Evolutionary conservation across 108 stramenopile species (phyloP).

Genomic region (Nitzschia palea): DNA sequence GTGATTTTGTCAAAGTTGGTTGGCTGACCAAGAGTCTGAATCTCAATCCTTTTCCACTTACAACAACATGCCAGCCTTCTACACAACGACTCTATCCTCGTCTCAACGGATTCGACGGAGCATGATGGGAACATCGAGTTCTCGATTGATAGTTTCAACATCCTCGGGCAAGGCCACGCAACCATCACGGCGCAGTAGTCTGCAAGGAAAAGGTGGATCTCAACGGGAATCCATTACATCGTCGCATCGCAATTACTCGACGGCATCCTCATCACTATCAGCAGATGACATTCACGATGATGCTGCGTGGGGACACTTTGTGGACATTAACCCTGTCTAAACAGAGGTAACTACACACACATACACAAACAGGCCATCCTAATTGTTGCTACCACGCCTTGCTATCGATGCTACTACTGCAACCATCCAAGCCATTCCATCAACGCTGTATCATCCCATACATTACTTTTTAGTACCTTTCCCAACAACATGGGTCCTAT

Average conservation of each 20-base stretch:
- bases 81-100: background rate
- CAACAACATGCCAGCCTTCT: background rate
- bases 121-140: background rate
- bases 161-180: background rate
- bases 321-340: constrained; percentile 3
- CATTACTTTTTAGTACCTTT: background rate
- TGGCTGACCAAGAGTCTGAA: background rate
- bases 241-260: background rate
- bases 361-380: too few relatives aligned
- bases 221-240: background rate
- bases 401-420: background rate
- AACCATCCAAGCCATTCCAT: background rate
- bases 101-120: background rate
- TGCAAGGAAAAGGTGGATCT: background rate
- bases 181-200: background rate
- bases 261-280: background rate
- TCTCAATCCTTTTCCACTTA: background rate
- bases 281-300: background rate
- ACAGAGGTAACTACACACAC: too few relatives aligned
- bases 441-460: background rate
- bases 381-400: background rate
- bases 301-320: background rate
- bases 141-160: background rate
- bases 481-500: background rate
- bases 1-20: background rate